Evolutionary conservation across 2,329 filamentous ascomycete genomes (phyloP).

Genomic region (Pseudohalonectria lignicola): DNA sequence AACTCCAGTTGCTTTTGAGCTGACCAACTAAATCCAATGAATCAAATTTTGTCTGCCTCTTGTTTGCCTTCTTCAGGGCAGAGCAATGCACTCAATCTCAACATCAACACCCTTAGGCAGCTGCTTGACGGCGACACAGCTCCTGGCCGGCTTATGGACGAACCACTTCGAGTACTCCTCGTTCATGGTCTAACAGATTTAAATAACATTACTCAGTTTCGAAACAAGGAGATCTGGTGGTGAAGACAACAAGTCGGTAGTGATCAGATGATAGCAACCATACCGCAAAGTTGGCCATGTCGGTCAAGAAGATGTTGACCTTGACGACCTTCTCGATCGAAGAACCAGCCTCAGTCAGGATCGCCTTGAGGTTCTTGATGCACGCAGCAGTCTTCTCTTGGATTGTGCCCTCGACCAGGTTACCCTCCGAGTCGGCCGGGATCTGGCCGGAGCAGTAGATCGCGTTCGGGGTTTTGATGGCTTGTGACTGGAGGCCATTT

Average conservation of each 20-base stretch:
- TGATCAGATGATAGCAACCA: slow-evolving; percentile 13
- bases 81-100: slow-evolving; percentile 83
- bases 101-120: slow-evolving; percentile 78
- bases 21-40: no score
- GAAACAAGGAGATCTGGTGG: no score
- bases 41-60: no score
- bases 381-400: slow-evolving; percentile 51
- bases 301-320: slow-evolving; percentile 80
- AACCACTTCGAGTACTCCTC: slow-evolving; percentile 76
- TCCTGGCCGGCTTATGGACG: slow-evolving; percentile 72
- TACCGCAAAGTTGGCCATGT: slow-evolving; percentile 78
- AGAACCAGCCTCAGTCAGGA: slow-evolving; percentile 73
- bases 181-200: slow-evolving; percentile 73
- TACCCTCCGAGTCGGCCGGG: slow-evolving; percentile 48
- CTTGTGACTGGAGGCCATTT: slow-evolving; percentile 30
- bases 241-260: not conserved
- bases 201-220: no score
- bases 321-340: slow-evolving; percentile 75
- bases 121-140: slow-evolving; percentile 82
- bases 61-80: no score
- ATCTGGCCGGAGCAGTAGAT: slow-evolving; percentile 64
- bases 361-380: slow-evolving; percentile 71
- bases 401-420: slow-evolving; percentile 47
- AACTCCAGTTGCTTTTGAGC: no score
- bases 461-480: slow-evolving; percentile 52